Base-by-base conservation (phyloP, 2,329 filamentous ascomycete species). In the Aphanoascus verrucosus region DNA sequence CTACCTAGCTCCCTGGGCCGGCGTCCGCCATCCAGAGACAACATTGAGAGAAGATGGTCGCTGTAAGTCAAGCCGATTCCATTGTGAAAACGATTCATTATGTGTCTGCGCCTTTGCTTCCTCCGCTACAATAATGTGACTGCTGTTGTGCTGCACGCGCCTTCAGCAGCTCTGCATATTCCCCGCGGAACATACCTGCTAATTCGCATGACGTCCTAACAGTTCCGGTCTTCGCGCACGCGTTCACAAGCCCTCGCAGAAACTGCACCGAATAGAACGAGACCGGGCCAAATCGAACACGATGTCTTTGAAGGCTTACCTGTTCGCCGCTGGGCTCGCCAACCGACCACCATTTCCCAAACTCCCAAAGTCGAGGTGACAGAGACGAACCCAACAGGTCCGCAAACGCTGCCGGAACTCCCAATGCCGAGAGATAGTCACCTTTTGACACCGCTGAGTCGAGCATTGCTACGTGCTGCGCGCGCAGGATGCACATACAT, bases 381-480 rank as follows among this genome's bases (percentile, higher is more conserved):
- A 2, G 63, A 68, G 6, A 53, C 61, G 3, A 59, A 64, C 11
- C 58, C 41, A 43, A 64, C 45, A 61, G 63, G 9, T 59, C 55
- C 32, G 62, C 61, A 49, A 63, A 62, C 28, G 5, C 75, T 72
- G 80, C 83, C 82, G 46, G 90, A 95, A 64, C 77, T 88, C 15
- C 83, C 87, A 43, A 91, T 96, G 87, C 91, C 91, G 38, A 86
- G 86, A 62, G 91, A 95, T 66, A 86, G 82, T 31, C 79, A 85
- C 55, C 76, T 94, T 32, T 74, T 96, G 8, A 80, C 86, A 0
- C 79, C 84, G 1, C 85, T 89, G 66, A 91, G 85, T 51, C 86
- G 93, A 63, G 86, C 90, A 59, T 77, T 96, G 4, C 76, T 96
- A 12, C 83, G 86, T 54, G 85, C 86, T 37, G 88, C 88, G 46